phyloP scores from a whole-genome alignment of 2,329 filamentous ascomycete genomes.

The Emmonsiellopsis sp. region DNA sequence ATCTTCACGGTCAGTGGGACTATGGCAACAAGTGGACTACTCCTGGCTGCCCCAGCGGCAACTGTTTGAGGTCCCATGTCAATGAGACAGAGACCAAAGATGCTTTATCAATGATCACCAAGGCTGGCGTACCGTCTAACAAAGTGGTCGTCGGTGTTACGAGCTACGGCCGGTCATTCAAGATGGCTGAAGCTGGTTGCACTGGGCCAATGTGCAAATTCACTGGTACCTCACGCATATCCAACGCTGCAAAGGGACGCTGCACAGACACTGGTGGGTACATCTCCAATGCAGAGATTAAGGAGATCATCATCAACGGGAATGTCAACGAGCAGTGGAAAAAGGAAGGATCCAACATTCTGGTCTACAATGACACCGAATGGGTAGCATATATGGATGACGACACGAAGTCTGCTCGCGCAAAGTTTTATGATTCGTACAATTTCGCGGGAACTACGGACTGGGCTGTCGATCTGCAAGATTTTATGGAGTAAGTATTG shows the following conservation, averaged over 20 bases:
- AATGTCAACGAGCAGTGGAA: constrained; percentile 2
- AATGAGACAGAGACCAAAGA: constrained; percentile 2
- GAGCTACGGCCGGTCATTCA: constrained; percentile 29
- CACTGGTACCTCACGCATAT: constrained; percentile 17
- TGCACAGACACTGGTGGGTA: constrained; percentile 34
- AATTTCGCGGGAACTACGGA: constrained; percentile 19
- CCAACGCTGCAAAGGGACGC: constrained; percentile 20
- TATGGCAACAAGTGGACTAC: constrained; percentile 11
- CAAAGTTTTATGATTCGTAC: constrained; percentile 7
- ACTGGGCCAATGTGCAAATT: constrained; percentile 24
- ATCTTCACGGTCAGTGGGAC: constrained; percentile 20
- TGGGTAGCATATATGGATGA: constrained; percentile 14
- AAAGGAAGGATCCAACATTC: background rate
- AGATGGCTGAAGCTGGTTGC: constrained; percentile 26
- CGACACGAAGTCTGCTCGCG: constrained; percentile 11
- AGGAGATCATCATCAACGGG: constrained; percentile 18
- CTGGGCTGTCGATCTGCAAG: constrained; percentile 21
- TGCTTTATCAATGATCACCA: constrained; percentile 29
- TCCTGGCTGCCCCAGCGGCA: constrained; percentile 16
- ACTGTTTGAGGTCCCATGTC: constrained; percentile 26
- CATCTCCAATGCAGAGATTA: constrained; percentile 32
- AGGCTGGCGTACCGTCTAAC: constrained; percentile 27
- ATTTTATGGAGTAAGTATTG: background rate
- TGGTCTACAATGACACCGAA: constrained; percentile 6
- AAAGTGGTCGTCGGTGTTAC: constrained; percentile 26